phyloP scores from a whole-genome alignment of 257 asterid genomes.

The Jacaranda mimosifolia region DNA sequence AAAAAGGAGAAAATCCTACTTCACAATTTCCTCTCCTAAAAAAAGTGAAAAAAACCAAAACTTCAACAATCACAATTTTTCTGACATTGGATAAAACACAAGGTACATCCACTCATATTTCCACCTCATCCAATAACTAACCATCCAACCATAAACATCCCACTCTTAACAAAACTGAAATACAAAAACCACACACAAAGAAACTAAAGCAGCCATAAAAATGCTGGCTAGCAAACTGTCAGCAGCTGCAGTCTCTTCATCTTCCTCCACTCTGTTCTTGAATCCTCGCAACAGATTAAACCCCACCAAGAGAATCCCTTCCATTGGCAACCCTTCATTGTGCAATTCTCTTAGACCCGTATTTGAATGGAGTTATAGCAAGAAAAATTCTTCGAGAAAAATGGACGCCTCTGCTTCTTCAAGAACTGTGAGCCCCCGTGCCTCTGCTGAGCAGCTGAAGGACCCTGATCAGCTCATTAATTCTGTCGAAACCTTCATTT shows the following conservation, averaged over 20 bases:
- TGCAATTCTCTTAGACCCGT: constrained; percentile 50
- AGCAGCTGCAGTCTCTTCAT: constrained; percentile 49
- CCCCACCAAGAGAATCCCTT: constrained; percentile 47
- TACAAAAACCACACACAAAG: neutral
- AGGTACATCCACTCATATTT: constrained; percentile 50
- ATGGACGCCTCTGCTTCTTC: constrained; percentile 53
- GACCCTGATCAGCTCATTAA: constrained; percentile 87
- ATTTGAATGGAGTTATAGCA: constrained; percentile 56
- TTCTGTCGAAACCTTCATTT: constrained; percentile 94
- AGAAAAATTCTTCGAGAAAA: constrained; percentile 49
- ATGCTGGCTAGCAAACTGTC: constrained; percentile 65
- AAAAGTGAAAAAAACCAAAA: neutral
- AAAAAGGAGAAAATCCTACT: no score
- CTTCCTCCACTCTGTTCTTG: constrained; percentile 53
- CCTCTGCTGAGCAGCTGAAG: constrained; percentile 80
- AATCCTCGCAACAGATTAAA: constrained; percentile 45
- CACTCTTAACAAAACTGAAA: constrained; percentile 16
- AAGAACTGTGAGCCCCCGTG: constrained; percentile 48
- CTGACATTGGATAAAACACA: constrained; percentile 36
- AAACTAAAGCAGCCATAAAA: constrained; percentile 34
- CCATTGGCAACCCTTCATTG: constrained; percentile 51
- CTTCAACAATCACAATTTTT: constrained; percentile 30
- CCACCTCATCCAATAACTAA: constrained; percentile 51
- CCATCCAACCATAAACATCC: constrained; percentile 30
- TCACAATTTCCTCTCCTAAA: neutral